Percentiles rank a stretch among this genome's conserved stretches.
Evolutionary conservation across 2,329 filamentous ascomycete genomes (phyloP).

Genomic region (Periconia sp.): DNA sequence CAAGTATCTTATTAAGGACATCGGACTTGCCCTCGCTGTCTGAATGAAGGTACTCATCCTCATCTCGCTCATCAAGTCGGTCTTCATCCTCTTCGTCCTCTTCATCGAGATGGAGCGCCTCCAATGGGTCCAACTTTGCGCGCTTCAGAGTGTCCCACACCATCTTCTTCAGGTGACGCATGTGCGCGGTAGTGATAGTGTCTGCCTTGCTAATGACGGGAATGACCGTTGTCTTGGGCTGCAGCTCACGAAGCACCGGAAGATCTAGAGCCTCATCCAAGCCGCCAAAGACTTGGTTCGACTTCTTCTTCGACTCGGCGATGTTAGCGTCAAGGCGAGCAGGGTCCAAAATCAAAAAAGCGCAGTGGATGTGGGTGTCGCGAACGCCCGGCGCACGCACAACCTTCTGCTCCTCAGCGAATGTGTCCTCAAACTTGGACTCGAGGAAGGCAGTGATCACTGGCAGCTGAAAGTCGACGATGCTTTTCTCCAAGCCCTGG

Average conservation of each 20-base stretch:
- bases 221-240: conserved; percentile 93
- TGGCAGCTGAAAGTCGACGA: conserved; percentile 91
- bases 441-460: conserved; percentile 93
- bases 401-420: conserved; percentile 97
- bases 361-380: conserved; percentile 97
- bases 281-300: conserved; percentile 64
- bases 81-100: conserved; percentile 63
- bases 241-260: conserved; percentile 83
- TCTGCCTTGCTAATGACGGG: conserved; percentile 97
- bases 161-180: conserved; percentile 87
- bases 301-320: conserved; percentile 65
- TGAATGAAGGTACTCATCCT: conserved; percentile 51
- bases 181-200: conserved; percentile 93
- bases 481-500: conserved; percentile 89
- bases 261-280: conserved; percentile 90
- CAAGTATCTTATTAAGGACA: conserved; percentile 45
- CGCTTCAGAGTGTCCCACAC: conserved; percentile 89
- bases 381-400: conserved; percentile 88
- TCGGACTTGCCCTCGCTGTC: conserved; percentile 42
- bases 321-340: conserved; percentile 84
- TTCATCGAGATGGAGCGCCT: conserved; percentile 81
- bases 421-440: conserved; percentile 98
- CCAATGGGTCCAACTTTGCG: conserved; percentile 85
- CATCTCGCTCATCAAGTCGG: conserved; percentile 58
- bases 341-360: conserved; percentile 91